Conservation (phyloP, 192 early-diverging fungal genomes). For the Haplosporangium gracile region DNA sequence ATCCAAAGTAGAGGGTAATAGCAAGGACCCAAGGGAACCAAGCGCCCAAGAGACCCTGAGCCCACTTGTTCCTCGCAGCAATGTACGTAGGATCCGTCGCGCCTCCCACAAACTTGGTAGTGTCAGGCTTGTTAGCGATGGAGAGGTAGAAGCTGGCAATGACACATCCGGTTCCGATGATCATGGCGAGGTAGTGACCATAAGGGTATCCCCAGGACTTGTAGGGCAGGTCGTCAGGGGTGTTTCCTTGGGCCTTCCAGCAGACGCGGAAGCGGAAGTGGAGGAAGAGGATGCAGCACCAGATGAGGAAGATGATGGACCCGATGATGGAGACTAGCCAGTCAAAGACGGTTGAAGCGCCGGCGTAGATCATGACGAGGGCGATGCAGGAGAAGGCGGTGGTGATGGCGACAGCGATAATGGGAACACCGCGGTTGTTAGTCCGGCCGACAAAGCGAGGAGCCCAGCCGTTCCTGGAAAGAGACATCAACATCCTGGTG, state of each 20-base stretch:
- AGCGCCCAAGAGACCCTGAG: constrained; percentile 66
- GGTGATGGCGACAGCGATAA: constrained; percentile 65
- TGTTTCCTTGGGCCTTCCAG: constrained; percentile 74
- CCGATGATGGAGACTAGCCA: constrained; percentile 78
- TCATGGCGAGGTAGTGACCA: constrained; percentile 75
- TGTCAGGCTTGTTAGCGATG: constrained; percentile 13
- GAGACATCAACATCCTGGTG: constrained; percentile 70
- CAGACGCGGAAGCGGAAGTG: constrained; percentile 89
- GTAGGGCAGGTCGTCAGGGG: constrained; percentile 76
- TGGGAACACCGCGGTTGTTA: constrained; percentile 68
- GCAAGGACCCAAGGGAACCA: constrained; percentile 78
- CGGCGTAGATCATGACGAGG: constrained; percentile 67
- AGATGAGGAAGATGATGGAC: constrained; percentile 83
- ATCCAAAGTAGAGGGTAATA: constrained; percentile 70
- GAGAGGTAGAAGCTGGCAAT: constrained; percentile 30
- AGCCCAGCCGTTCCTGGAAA: constrained; percentile 72
- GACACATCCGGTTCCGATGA: constrained; percentile 63
- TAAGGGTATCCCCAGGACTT: constrained; percentile 78
- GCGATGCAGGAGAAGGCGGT: constrained; percentile 67
- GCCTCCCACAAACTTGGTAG: background rate
- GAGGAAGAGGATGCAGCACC: constrained; percentile 83
- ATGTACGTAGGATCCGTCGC: constrained; percentile 16
- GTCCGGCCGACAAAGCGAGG: constrained; percentile 62
- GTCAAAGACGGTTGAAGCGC: constrained; percentile 67
- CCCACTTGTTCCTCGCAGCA: constrained; percentile 56